Conservation (phyloP, 345 rosid genomes). For the Moricandia arvensis region DNA sequence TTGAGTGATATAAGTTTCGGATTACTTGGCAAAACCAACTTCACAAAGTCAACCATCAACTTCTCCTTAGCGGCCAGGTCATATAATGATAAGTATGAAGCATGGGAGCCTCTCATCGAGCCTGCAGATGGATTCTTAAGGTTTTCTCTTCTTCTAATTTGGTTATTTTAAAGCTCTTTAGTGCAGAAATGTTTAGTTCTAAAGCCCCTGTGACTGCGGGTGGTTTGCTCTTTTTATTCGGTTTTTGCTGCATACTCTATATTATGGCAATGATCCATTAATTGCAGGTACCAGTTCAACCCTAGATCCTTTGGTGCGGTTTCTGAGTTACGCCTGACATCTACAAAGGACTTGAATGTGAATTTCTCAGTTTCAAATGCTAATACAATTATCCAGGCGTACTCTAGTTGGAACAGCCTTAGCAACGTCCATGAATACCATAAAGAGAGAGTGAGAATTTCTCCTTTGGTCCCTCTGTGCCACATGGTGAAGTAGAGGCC, state of each 20-base stretch:
- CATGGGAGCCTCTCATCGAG: slow-evolving; percentile 97
- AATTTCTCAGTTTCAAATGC: slow-evolving; percentile 80
- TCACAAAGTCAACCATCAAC: slow-evolving; percentile 65
- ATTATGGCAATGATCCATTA: slow-evolving; percentile 27
- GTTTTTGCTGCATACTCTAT: neutral
- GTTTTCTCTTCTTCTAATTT: slow-evolving; percentile 35
- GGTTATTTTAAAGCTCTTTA: neutral
- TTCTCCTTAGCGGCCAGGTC: slow-evolving; percentile 87
- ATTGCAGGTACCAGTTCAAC: slow-evolving; percentile 80
- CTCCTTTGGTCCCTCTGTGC: slow-evolving; percentile 13
- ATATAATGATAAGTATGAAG: slow-evolving; percentile 84
- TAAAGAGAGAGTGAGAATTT: slow-evolving; percentile 47
- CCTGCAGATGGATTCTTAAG: slow-evolving; percentile 78
- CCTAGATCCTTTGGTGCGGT: slow-evolving; percentile 69
- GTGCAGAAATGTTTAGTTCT: slow-evolving; percentile 4
- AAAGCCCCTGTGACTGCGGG: neutral
- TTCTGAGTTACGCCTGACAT: slow-evolving; percentile 78
- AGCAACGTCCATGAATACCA: slow-evolving; percentile 50
- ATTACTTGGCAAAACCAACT: slow-evolving; percentile 65
- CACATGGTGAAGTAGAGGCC: slow-evolving; percentile 4
- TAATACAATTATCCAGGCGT: slow-evolving; percentile 95
- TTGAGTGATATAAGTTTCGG: slow-evolving; percentile 69
- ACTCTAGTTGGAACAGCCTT: slow-evolving; percentile 93
- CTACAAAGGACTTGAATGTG: slow-evolving; percentile 74
- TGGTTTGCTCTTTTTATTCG: slow-evolving; percentile 1